These are phyloP conservation scores for Solanum pinnatisectum DNA, from an alignment of 257 asterid species.

Conservation along the genomic window DNA sequence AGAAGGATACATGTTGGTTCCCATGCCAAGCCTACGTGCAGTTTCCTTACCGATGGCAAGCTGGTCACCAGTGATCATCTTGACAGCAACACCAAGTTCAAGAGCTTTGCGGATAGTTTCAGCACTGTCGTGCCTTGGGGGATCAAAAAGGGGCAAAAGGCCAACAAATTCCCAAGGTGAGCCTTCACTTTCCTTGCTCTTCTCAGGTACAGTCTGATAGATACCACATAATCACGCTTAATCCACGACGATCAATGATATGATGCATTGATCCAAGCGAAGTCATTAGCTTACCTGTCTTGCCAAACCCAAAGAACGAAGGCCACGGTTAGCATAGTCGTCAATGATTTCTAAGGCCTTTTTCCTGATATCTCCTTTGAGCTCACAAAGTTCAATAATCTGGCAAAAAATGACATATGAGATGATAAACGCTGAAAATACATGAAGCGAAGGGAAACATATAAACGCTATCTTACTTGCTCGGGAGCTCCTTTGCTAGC, in stretches of 20 bases:
- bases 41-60: slow-evolving; percentile 89
- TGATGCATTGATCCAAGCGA: not conserved
- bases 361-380: slow-evolving; percentile 42
- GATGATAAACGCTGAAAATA: not conserved
- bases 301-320: slow-evolving; percentile 77
- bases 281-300: slow-evolving; percentile 33
- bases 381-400: slow-evolving; percentile 74
- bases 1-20: slow-evolving; percentile 96
- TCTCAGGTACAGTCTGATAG: slow-evolving; percentile 53
- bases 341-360: slow-evolving; percentile 60
- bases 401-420: slow-evolving; percentile 1
- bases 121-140: slow-evolving; percentile 94
- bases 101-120: slow-evolving; percentile 80
- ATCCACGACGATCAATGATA: not conserved
- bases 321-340: slow-evolving; percentile 78
- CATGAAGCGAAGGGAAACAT: not conserved
- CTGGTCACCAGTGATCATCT: slow-evolving; percentile 95
- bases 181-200: slow-evolving; percentile 54
- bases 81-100: slow-evolving; percentile 82
- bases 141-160: slow-evolving; percentile 77
- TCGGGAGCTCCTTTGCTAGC: slow-evolving; percentile 95
- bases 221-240: not conserved
- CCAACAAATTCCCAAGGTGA: slow-evolving; percentile 80
- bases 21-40: slow-evolving; percentile 90
- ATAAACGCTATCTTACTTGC: slow-evolving; percentile 30